Evolutionary conservation across 2,329 filamentous ascomycete species (phyloP).

Genomic region (Neonectria coccinea): DNA sequence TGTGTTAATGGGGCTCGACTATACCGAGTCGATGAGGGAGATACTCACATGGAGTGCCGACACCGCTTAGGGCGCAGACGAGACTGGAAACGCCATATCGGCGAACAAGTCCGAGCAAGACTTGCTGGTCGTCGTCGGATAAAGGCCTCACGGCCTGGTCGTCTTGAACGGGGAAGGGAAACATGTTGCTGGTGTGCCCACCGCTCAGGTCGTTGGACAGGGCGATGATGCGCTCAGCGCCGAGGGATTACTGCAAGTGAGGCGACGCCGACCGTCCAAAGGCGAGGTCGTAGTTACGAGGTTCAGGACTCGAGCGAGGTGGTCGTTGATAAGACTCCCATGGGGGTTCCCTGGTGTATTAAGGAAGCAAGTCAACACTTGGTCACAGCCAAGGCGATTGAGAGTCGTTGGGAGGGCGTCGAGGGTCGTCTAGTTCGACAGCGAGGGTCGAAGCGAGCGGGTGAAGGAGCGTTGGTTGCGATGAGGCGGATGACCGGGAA

Average conservation of each 20-base stretch:
- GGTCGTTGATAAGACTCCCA: conserved; percentile 35
- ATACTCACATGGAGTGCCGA: conserved; percentile 53
- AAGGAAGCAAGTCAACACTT: conserved; percentile 2
- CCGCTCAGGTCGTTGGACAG: conserved; percentile 30
- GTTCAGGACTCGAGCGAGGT: conserved; percentile 27
- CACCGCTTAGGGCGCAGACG: conserved; percentile 52
- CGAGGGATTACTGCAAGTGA: conserved; percentile 25
- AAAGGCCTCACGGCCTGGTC: conserved; percentile 52
- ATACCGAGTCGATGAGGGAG: background rate
- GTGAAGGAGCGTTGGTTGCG: conserved; percentile 33
- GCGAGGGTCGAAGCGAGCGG: conserved; percentile 19
- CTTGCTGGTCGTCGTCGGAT: conserved; percentile 54
- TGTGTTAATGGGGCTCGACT: conserved; percentile 29
- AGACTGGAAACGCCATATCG: conserved; percentile 55
- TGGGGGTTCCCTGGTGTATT: conserved; percentile 20
- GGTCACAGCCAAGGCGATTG: conserved; percentile 18
- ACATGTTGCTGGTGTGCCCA: conserved; percentile 46
- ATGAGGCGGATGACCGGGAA: conserved; percentile 15
- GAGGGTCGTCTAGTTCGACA: background rate
- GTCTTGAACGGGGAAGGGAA: conserved; percentile 50
- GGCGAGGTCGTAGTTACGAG: conserved; percentile 14
- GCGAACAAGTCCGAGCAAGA: conserved; percentile 52
- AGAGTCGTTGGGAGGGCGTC: conserved; percentile 17
- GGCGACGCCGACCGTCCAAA: conserved; percentile 22
- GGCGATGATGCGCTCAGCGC: conserved; percentile 44